Evolutionary conservation across 1,284 basidiomycete genomes (phyloP), one percentile per base, ranked within the genome.

Genomic region (Cystobasidium pallidum): DNA sequence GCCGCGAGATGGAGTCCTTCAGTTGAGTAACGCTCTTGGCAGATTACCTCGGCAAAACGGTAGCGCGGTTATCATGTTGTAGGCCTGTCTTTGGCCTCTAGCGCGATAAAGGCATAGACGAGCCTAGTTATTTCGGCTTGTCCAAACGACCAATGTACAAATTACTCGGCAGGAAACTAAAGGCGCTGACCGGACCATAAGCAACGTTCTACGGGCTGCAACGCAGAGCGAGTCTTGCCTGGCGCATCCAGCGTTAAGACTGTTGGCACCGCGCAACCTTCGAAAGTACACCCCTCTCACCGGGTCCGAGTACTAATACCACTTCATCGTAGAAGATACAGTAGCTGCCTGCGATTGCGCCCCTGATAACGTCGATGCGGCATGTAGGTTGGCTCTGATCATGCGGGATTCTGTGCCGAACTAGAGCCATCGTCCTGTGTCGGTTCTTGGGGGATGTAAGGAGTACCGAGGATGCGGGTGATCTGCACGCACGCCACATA

Each of bases 1-100:
- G 43, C 43, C 43, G 43, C 43, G 43, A 45, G 43, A 45, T 45
- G 43, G 43, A 45, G 19, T 45, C 43, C 43, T n/a, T 45, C 11
- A 45, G 15, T 15, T n/a, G 19, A 45, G 15, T 45, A 45, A 3
- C 43, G 43, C 43, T 45, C 43, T 45, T 45, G 43, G 11, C 43
- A 45, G 19, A 45, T 45, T 45, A 45, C 43, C n/a, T 45, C n/a
- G n/a, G 43, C 43, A 45, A n/a, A n/a, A 45, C 8, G n/a, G 11
- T 6, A n/a, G 43, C 43, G 43, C 43, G 3, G 15, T 45, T 45
- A 19, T 45, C 19, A 45, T 19, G n/a, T 45, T 45, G n/a, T 39
- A 45, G 43, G 43, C 43, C 11, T 45, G 43, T 45, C 43, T 45
- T 45, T 19, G 43, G 43, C 19, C 43, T 45, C 43, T 45, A 45